Conservation (phyloP, 2,329 filamentous ascomycete species). For the Ciborinia camelliae region DNA sequence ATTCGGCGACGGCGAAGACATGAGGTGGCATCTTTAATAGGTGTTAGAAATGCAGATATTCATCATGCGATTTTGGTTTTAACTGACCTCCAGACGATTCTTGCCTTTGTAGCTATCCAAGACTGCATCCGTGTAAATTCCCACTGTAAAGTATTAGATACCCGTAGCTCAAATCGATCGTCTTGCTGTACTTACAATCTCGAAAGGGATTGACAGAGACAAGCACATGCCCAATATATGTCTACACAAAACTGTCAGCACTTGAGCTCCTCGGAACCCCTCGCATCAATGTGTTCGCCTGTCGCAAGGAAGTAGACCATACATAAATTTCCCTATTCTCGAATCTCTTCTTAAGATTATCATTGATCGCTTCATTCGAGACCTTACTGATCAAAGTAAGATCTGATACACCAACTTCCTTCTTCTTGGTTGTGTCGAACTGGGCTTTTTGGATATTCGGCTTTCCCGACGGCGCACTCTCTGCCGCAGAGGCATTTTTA, state of each 20-base stretch:
- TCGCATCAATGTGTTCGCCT: background rate
- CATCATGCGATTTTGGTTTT: background rate
- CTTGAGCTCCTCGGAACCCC: background rate
- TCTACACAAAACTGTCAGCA: conserved; percentile 46
- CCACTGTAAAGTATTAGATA: conserved; percentile 55
- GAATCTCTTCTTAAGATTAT: conserved; percentile 97
- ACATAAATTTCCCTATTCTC: conserved; percentile 96
- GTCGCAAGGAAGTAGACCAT: conserved; percentile 24
- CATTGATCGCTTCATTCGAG: conserved; percentile 98
- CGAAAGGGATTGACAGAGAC: conserved; percentile 98
- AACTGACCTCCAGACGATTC: conserved; percentile 77
- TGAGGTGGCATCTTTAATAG: conserved; percentile 69
- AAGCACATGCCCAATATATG: conserved; percentile 98
- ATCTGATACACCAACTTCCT: conserved; percentile 97
- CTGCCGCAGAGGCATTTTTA: conserved; percentile 33
- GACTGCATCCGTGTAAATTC: conserved; percentile 94
- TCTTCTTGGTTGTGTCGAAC: conserved; percentile 96
- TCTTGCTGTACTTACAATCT: conserved; percentile 56
- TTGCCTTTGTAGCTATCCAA: conserved; percentile 94
- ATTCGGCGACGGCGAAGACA: conserved; percentile 95
- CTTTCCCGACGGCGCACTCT: conserved; percentile 31
- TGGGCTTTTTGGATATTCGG: conserved; percentile 89
- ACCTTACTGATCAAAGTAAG: conserved; percentile 97
- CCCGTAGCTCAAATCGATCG: background rate
- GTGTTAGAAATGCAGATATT: conserved; percentile 17